Base-by-base conservation (phyloP, 805 yeast genomes). In the Candida coquimbonensis region DNA sequence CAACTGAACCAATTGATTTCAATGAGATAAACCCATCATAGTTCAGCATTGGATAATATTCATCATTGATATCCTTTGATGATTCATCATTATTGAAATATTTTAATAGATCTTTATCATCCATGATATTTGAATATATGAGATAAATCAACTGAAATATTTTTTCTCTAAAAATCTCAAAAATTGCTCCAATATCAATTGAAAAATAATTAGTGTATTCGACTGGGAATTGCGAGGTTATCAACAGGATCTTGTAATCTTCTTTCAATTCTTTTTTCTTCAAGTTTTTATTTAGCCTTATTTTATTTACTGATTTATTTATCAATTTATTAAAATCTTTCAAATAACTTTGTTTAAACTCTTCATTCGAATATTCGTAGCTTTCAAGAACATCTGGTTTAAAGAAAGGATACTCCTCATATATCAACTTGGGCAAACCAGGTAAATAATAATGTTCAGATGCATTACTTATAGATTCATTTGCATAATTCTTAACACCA, bases 1-100 rank as follows among this genome's bases (percentile, higher is more conserved):
- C 62, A 32, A 54, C 50, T 2, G 57, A 49, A 1, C 63, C 63
- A 26, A 59, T 49, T 0, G 60, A 50, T 35, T 59, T 59, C 16
- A 59, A 36, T 13, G 57, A 49, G 6, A 44, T 43, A 21, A 42
- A 46, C 19, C 48, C 39, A 1, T 39, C 47, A 35, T 40, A 43
- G 1, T 46, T 43, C 9, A 53, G 13, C 3, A 41, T 36, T 3
- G 59, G 56, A 4, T 29, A 11, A 35, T 56, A 52, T 4, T 38
- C 42, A 4, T 54, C 52, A 42, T 53, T 13, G 5, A 33, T n/a
- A 33, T 34, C 45, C n/a, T n/a, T 21, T 29, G 48, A n/a, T 29
- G 9, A 41, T 7, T 53, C 53, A 3, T 49, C 51, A 4, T 46
- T 32, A 11, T 38, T 35, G 16, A 55, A 48, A 36, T 38, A 55